Conservation (phyloP, 2,329 filamentous ascomycete genomes). For the Diaporthe amygdali region DNA sequence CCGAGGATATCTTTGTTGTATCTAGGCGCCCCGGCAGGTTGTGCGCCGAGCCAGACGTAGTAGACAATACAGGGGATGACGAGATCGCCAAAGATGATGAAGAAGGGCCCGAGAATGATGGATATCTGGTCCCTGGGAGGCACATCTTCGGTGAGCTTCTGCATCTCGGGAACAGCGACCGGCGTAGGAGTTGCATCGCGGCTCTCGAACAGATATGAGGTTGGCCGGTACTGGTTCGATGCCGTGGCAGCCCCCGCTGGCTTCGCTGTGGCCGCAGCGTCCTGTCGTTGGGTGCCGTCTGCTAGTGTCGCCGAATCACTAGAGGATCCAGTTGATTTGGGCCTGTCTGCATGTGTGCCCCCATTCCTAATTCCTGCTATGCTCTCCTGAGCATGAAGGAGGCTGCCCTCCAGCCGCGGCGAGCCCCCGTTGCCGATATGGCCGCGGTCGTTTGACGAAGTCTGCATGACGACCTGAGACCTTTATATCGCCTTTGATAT, state of each 20-base stretch:
- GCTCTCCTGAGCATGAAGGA: not conserved
- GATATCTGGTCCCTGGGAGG: conserved; percentile 23
- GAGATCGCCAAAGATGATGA: conserved; percentile 25
- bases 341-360: not conserved
- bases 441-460: not conserved
- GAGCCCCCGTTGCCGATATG: not conserved
- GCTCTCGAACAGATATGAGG: conserved; percentile 18
- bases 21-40: not conserved
- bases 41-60: conserved; percentile 20
- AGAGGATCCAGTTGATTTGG: not conserved
- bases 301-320: not conserved
- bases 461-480: not conserved
- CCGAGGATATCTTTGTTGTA: conserved; percentile 58
- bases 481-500: not conserved
- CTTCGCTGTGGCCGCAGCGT: not conserved
- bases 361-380: not conserved
- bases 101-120: conserved; percentile 23
- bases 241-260: not conserved
- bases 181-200: conserved; percentile 2
- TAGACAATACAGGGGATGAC: conserved; percentile 25
- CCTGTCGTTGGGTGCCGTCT: not conserved
- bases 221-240: not conserved
- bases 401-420: not conserved
- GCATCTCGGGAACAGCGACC: conserved; percentile 13
- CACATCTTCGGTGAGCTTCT: conserved; percentile 18